These are phyloP conservation scores for Elongisporangium prolatum DNA, from an alignment of 352 stramenopile genomes.

Conservation along the genomic window DNA sequence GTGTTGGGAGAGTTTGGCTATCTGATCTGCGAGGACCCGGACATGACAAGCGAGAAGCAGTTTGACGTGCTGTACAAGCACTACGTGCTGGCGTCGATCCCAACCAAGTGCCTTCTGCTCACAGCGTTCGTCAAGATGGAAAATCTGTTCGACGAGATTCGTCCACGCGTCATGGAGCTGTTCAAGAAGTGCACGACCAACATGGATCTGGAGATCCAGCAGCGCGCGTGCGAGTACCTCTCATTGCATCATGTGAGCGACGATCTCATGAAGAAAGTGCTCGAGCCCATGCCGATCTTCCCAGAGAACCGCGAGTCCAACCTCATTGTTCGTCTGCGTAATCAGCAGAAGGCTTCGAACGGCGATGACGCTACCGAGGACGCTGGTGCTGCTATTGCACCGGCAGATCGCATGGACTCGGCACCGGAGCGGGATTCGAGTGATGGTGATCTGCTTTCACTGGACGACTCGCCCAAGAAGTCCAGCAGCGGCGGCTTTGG, in stretches of 20 bases:
- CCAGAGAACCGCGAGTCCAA: conserved; percentile 85
- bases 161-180: conserved; percentile 84
- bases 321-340: conserved; percentile 62
- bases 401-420: conserved; percentile 6
- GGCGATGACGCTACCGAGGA: conserved; percentile 13
- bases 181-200: conserved; percentile 93
- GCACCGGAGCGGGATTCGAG: conserved; percentile 15
- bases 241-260: conserved; percentile 80
- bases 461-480: conserved; percentile 34
- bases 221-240: conserved; percentile 96
- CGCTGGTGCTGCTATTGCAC: conserved; percentile 7
- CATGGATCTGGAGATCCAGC: conserved; percentile 97
- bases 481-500: conserved; percentile 8
- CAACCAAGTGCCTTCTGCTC: conserved; percentile 92
- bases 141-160: conserved; percentile 79
- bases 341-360: conserved; percentile 51
- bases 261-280: conserved; percentile 91
- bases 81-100: conserved; percentile 79
- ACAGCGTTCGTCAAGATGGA: conserved; percentile 97
- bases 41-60: conserved; percentile 91
- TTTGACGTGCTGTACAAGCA: conserved; percentile 97
- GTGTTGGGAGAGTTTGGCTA: conserved; percentile 98
- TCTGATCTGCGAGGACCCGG: conserved; percentile 84
- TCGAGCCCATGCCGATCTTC: conserved; percentile 98
- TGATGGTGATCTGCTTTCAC: conserved; percentile 46